Evolutionary conservation across 1,139 yeast genomes (phyloP), one percentile per base, ranked within the genome.

Genomic region (Sugiyamaella sp.): DNA sequence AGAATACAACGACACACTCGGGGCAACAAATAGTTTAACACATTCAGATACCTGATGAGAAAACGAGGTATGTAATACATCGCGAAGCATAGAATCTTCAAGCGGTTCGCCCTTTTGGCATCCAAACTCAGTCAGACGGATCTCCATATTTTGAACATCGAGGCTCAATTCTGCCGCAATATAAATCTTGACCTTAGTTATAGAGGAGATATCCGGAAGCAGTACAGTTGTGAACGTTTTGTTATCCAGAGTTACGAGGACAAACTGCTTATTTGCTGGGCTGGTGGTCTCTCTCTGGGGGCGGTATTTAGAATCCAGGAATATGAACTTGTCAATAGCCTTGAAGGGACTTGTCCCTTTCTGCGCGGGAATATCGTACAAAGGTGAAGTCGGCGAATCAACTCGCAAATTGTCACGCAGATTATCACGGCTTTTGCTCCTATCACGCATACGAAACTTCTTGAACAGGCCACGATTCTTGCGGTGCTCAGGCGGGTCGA

Each of bases 41-140:
- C 60, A 49, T n/a, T 66, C 70, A 12, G 41, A 48, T 32, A 14
- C 14, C 24, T 44, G 48, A 9, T 43, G 46, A 20, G 38, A 48
- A 20, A 8, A 38, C 9, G 37, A 21, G 4, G 46, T 50, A 20
- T 50, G 53, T 21, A 63, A 41, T 4, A 66, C 63, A 1, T 71
- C 66, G 32, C 77, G 76, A 38, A 87, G 74, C 1, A 83, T 74
- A 1, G 68, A 66, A 51, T 80, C 82, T 46, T 76, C 77, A 17
- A 90, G 69, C 0, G 84, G 76, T 2, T 75, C 80, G 3, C 96
- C 97, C 44, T 81, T 80, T 2, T 74, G 75, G 47, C 84, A 77
- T 14, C 82, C 81, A 66, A 84, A 82, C 46, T 89, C 96, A 0
- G 96, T 87, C 58, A 89, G 70, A 63, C 85, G 90, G 46, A 85